These are phyloP conservation scores for Mentha longifolia DNA, from an alignment of 257 asterid species.

Conservation along the genomic window DNA sequence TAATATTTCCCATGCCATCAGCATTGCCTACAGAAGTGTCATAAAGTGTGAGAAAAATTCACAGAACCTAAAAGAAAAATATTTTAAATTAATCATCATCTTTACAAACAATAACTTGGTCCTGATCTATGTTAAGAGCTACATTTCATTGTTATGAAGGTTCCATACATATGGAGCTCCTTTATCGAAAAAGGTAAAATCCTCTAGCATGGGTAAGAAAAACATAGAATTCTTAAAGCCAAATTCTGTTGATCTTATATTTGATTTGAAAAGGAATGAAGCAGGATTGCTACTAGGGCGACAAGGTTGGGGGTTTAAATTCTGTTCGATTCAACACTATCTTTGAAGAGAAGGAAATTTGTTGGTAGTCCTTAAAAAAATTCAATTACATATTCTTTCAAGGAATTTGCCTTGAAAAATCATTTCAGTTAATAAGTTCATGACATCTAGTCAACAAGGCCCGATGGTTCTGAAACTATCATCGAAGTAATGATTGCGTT, in stretches of 20 bases:
- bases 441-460: neutral
- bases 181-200: neutral
- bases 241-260: neutral
- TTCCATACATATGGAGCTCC: neutral
- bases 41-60: constrained; percentile 8
- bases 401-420: constrained; percentile 11
- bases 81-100: neutral
- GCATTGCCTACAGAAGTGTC: constrained; percentile 64
- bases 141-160: too few relatives aligned
- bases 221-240: neutral
- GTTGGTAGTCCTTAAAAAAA: neutral
- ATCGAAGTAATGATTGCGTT: neutral
- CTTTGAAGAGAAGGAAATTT: too few relatives aligned
- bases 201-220: constrained; percentile 1
- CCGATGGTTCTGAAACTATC: constrained; percentile 9
- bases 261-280: neutral
- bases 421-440: constrained; percentile 7
- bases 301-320: neutral
- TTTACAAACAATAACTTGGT: neutral
- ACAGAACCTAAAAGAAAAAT: constrained; percentile 1
- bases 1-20: constrained; percentile 71
- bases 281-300: neutral
- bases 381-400: constrained; percentile 15
- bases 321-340: too few relatives aligned
- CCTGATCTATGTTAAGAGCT: too few relatives aligned